Evolutionary conservation across 2,329 filamentous ascomycete genomes (phyloP), one percentile per base, ranked within the genome.

Genomic region (Botryosphaeria dothidea): DNA sequence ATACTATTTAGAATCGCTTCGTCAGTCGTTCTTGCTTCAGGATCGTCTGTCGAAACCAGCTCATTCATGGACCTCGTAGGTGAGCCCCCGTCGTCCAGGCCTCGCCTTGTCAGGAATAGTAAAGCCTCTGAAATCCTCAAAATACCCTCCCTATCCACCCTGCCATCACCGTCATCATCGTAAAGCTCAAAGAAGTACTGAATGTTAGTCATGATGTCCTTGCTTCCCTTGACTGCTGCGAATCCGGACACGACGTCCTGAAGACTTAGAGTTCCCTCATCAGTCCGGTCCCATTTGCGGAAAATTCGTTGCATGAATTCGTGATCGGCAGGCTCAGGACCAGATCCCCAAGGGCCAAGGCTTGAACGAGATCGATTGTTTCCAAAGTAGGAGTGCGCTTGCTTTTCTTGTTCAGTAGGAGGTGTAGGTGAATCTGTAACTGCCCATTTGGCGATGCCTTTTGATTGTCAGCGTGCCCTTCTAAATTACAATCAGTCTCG

Each of bases 141-240:
- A 65, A 99, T 99, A 5, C 95, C 95, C 77, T 99, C 95, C 11
- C 95, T 88, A 73, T 98, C 95, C 4, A 99, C 93, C 71, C 88
- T 92, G 27, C 95, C 95, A 74, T 97, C 93, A 1, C 88, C 86
- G 71, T 94, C 90, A 69, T 99, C 94, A 74, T 99, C 95, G 76
- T 98, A 97, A 0, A 99, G 86, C 72, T 97, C 92, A 71, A 99
- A 99, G 77, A 99, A 98, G 79, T 98, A 98, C 66, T 89, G 95
- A 73, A 99, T 98, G 66, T 92, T 95, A 31, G 92, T 92, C 94
- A 99, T 97, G 69, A 99, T 97, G 77, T 99, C 95, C 52, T 90
- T 89, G 64, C 91, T 93, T 8, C 95, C 94, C 77, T 97, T 98
- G 73, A 99, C 92, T 15, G 91, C 88, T 1, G 94, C 93, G 51